Base-by-base conservation (phyloP, 768 basidiomycete species). In the Filobasidium floriforme region DNA sequence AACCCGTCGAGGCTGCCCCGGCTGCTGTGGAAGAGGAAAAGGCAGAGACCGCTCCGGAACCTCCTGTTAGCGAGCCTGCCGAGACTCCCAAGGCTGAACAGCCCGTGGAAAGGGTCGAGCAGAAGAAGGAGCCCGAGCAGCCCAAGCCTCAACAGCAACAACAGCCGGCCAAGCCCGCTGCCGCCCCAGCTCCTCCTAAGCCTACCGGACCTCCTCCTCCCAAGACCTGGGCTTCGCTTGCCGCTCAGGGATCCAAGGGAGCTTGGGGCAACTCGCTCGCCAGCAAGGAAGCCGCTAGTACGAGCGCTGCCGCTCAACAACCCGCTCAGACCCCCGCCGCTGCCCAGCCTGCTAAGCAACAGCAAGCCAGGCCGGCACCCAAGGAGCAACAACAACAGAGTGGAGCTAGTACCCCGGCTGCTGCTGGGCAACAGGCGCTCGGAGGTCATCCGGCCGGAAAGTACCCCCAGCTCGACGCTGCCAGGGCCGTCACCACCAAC, bases 181-280 rank as follows among this genome's bases (percentile, higher is more conserved):
- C 72, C 40, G 70, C 79, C 44, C 80, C 82, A 37, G 72, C 84
- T 41, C 71, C 77, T 19, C 73, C 81, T 7, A 73, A 78, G 11
- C 80, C 82, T 6, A 69, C 84, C 12, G 73, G 70, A 7, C 79
- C 77, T 29, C 59, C 84, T 12, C 80, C 72, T 15, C 90, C 89
- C 18, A 88, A 89, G 76, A 88, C 88, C 0, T 97, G 92, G 93
- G 93, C 93, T 0, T 89, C 88, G 65, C 85, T 96, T 54, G 92
- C 92, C 55, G 92, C 92, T 46, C 78, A 87, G 22, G 88, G 89
- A 18, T 87, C 86, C 74, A 89, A 88, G 76, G 65, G 71, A 22
- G 71, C 71, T 14, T 94, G 92, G 92, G 90, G 90, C 52, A 79
- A 86, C 0, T 85, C 87, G 18, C 87, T 91, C 41, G 89, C 89